Conservation (phyloP, 2,329 filamentous ascomycete genomes). For the Cryphonectria radicalis region DNA sequence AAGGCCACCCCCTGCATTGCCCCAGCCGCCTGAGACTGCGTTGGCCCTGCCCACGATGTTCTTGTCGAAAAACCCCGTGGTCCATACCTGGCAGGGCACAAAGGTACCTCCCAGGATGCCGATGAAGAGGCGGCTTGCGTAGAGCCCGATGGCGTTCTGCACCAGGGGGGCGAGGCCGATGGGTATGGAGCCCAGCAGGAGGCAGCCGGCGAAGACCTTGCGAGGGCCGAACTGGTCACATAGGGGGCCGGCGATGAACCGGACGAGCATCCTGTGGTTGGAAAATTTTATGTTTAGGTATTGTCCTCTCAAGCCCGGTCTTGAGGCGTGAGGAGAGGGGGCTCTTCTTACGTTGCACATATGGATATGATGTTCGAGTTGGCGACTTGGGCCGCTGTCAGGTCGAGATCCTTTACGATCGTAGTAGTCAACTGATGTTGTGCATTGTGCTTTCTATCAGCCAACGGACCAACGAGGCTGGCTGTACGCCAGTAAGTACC, state of each 20-base stretch:
- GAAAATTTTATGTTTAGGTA: background rate
- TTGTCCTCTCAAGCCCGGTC: background rate
- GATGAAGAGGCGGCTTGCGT: slow-evolving; percentile 77
- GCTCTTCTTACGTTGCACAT: slow-evolving; percentile 60
- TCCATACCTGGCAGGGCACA: slow-evolving; percentile 90
- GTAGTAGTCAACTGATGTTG: slow-evolving; percentile 65
- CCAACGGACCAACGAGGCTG: background rate
- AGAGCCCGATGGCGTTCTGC: slow-evolving; percentile 68
- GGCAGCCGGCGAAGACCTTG: slow-evolving; percentile 74
- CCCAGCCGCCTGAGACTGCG: slow-evolving; percentile 80
- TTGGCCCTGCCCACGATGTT: slow-evolving; percentile 90
- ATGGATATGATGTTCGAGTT: slow-evolving; percentile 93
- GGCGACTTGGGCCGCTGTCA: slow-evolving; percentile 72
- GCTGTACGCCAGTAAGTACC: background rate
- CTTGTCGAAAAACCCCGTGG: slow-evolving; percentile 91
- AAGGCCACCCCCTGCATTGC: slow-evolving; percentile 86
- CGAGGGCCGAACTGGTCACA: slow-evolving; percentile 86
- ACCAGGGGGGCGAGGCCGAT: slow-evolving; percentile 82
- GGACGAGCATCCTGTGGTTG: slow-evolving; percentile 66
- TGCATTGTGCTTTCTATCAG: slow-evolving; percentile 15
- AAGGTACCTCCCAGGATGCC: slow-evolving; percentile 79
- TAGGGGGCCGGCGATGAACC: slow-evolving; percentile 77
- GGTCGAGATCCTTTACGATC: slow-evolving; percentile 77
- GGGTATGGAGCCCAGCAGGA: slow-evolving; percentile 80
- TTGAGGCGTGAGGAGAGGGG: background rate